Evolutionary conservation across 257 asterid species (phyloP), one percentile per base, ranked within the genome.

Genomic region (Verbena officinalis): DNA sequence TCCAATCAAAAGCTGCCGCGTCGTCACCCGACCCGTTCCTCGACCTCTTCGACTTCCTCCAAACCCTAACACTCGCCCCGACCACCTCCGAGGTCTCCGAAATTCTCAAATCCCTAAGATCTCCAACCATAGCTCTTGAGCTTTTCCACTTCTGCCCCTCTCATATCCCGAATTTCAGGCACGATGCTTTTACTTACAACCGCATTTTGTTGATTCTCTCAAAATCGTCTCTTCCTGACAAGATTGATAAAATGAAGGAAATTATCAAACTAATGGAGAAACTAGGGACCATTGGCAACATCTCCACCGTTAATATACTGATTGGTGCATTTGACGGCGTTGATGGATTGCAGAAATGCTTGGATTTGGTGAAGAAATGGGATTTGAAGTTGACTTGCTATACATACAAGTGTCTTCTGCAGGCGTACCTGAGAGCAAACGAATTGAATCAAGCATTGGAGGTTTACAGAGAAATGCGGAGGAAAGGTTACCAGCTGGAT

Each of bases 371-470:
- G 77, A 78, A 84, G 81, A 83, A 85, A 69, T 93, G 99, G 99
- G 89, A 70, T 8, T 73, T 93, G 82, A 75, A 54, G 73, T 43
- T 87, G 75, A 93, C 86, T 71, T 73, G 82, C 54, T 93, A 93
- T 57, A 86, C 90, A n/a, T 90, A 84, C 14, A 93, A 90, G 86
- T 90, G 97, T 75, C 91, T 93, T 67, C 73, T 90, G 55, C 97
- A 90, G 68, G 96, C 90, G 14, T 86, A 84, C 60, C 69, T 93
- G 81, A 87, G 99, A 62, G 82, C 80, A 38, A 59, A 71, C 34
- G 81, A 81, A 56, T 68, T 77, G 69, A 48, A 67, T 46, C 80
- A 74, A 63, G 95, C 92, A 15, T 64, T 72, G 56, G 62, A 70
- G 72, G 85, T 90, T 57, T 87, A 87, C 43, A 54, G 22, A 34